Evolutionary conservation across 2,329 filamentous ascomycete genomes (phyloP).

Genomic region (Dothideomycetes sp.): DNA sequence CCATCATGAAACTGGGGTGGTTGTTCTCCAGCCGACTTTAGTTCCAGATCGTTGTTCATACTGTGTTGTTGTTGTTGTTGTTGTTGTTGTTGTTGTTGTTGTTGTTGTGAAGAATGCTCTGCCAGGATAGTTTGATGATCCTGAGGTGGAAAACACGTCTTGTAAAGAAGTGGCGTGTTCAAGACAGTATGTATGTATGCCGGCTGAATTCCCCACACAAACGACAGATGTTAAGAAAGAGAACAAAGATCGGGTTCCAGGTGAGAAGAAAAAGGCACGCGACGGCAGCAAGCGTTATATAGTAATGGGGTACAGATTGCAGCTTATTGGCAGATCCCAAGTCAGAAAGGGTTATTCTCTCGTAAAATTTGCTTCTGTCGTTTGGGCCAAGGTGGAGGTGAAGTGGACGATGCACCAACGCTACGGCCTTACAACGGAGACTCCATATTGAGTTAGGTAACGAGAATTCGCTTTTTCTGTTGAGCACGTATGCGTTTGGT

Average conservation of each 20-base stretch:
- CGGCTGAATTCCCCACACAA: conserved; percentile 5
- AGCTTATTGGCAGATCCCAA: conserved; percentile 5
- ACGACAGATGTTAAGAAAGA: conserved; percentile 9
- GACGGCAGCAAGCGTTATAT: conserved; percentile 10
- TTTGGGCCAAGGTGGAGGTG: conserved; percentile 5
- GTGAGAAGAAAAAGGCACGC: conserved; percentile 1
- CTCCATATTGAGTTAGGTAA: conserved; percentile 6
- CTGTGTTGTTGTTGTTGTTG: no score
- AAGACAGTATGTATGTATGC: no score
- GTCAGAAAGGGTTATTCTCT: neutral
- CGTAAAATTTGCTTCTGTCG: conserved; percentile 10
- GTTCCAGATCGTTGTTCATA: conserved; percentile 8
- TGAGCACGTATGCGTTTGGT: conserved; percentile 12
- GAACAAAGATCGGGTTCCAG: conserved; percentile 3
- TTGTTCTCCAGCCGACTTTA: conserved; percentile 1
- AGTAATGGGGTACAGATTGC: conserved; percentile 8
- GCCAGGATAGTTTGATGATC: no score
- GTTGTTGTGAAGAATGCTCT: no score
- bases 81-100: no score
- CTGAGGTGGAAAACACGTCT: no score
- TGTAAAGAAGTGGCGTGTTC: conserved; percentile 1
- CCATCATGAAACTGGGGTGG: no score
- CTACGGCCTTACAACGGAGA: conserved; percentile 13
- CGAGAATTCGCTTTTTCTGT: conserved; percentile 4
- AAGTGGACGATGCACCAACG: conserved; percentile 12